A percentile compares a stretch with the other conserved stretches of the same genome.
These are phyloP conservation scores for Plasmodium coatneyi DNA, from an alignment of 169 alveolate genomes.

Conservation along the genomic window DNA sequence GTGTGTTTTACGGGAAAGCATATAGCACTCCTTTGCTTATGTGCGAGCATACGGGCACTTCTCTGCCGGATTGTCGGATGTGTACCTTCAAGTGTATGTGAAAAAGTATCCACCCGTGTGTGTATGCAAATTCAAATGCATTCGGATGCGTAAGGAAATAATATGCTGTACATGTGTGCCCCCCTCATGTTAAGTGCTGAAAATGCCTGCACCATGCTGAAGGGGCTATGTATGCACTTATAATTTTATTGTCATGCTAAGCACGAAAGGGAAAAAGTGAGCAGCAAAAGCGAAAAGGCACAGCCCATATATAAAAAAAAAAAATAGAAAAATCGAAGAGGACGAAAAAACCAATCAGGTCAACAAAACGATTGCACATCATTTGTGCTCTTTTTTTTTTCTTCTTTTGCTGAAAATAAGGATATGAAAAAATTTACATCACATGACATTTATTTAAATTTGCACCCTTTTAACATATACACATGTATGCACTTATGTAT, in stretches of 20 bases:
- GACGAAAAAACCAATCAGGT: constrained; percentile 9
- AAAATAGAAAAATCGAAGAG: constrained; percentile 39
- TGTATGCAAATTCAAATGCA: neutral
- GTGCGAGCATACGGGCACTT: neutral
- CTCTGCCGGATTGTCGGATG: neutral
- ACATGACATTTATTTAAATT: constrained; percentile 14
- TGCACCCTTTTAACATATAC: constrained; percentile 64
- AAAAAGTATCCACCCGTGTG: constrained; percentile 2
- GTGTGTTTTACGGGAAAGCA: neutral
- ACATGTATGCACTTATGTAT: neutral
- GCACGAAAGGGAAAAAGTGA: neutral
- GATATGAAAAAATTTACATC: neutral
- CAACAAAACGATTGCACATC: constrained; percentile 24
- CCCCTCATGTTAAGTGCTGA: neutral
- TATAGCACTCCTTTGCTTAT: neutral
- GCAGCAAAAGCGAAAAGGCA: neutral
- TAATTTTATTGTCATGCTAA: constrained; percentile 24
- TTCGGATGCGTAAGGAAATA: neutral
- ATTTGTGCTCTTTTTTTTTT: constrained; percentile 14
- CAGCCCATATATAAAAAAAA: neutral
- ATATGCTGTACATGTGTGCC: neutral
- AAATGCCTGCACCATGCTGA: constrained; percentile 58
- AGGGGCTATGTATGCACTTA: constrained; percentile 37
- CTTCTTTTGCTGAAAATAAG: constrained; percentile 2
- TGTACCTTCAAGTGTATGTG: neutral